A percentile compares a stretch with the other conserved stretches of the same genome.
These are phyloP conservation scores for Pythium pyrilobum DNA, from an alignment of 352 stramenopile genomes.

Conservation along the genomic window DNA sequence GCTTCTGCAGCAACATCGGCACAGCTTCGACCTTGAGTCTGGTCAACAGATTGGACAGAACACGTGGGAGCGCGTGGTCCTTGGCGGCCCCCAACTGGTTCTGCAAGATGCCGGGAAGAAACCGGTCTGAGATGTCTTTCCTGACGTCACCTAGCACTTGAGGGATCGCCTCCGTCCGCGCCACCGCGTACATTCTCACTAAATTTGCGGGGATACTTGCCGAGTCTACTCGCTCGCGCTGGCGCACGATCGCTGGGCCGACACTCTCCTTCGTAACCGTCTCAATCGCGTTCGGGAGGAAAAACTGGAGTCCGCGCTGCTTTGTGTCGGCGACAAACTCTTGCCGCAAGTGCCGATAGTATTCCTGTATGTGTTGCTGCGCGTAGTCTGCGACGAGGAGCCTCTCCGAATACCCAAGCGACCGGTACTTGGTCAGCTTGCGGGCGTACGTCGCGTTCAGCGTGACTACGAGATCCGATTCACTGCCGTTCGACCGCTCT, in stretches of 20 bases:
- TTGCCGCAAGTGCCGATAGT: constrained; percentile 31
- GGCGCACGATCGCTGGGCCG: constrained; percentile 28
- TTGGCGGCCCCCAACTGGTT: constrained; percentile 18
- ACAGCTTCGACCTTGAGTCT: constrained; percentile 50
- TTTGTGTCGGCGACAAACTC: constrained; percentile 63
- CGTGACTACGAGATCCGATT: constrained; percentile 45
- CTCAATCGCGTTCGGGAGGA: constrained; percentile 32
- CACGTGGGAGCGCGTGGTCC: constrained; percentile 39
- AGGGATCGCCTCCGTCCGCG: constrained; percentile 52
- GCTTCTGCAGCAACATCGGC: constrained; percentile 35
- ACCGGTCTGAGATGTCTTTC: constrained; percentile 53
- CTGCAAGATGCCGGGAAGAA: constrained; percentile 38
- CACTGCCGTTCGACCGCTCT: constrained; percentile 56
- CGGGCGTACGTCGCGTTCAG: constrained; percentile 60
- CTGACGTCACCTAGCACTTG: constrained; percentile 54
- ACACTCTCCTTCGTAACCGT: constrained; percentile 33
- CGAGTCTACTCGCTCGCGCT: constrained; percentile 37
- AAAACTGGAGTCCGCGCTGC: constrained; percentile 37
- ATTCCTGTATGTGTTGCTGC: constrained; percentile 39
- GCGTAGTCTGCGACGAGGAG: constrained; percentile 59
- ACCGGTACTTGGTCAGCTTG: constrained; percentile 37
- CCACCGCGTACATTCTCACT: constrained; percentile 41
- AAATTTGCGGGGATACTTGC: constrained; percentile 40
- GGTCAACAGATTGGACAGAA: constrained; percentile 42
- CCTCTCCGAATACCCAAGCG: constrained; percentile 42